Evolutionary conservation across 192 early-diverging fungal genomes (phyloP).

Genomic region (Diversispora eburnea): DNA sequence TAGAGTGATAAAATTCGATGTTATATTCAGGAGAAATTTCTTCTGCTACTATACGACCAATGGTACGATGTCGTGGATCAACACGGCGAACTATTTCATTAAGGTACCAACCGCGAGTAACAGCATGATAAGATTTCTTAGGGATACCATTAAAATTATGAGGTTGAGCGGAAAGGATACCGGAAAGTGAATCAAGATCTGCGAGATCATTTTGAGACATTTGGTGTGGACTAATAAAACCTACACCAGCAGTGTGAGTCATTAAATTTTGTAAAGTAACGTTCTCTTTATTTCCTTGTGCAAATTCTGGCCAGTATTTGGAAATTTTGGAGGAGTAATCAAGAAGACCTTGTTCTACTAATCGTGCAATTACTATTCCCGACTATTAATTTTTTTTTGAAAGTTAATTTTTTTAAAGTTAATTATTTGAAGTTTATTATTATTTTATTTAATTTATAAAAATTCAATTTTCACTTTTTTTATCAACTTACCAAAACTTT

Average conservation of each 20-base stretch:
- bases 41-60: slow-evolving; percentile 56
- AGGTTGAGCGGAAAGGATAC: slow-evolving; percentile 50
- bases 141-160: slow-evolving; percentile 61
- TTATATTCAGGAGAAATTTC: slow-evolving; percentile 52
- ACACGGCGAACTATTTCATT: slow-evolving; percentile 70
- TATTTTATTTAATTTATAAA: too few relatives aligned
- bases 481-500: slow-evolving; percentile 51
- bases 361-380: slow-evolving; percentile 51
- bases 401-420: not conserved
- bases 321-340: slow-evolving; percentile 49
- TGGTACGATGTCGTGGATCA: slow-evolving; percentile 52
- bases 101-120: slow-evolving; percentile 67
- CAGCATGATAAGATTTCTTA: slow-evolving; percentile 56
- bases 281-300: slow-evolving; percentile 60
- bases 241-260: slow-evolving; percentile 61
- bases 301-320: slow-evolving; percentile 75
- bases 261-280: slow-evolving; percentile 63
- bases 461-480: not conserved
- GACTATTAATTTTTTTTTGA: slow-evolving; percentile 29
- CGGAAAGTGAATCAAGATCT: slow-evolving; percentile 51
- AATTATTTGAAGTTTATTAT: not conserved
- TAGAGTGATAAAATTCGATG: slow-evolving; percentile 55
- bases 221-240: slow-evolving; percentile 48
- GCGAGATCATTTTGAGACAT: slow-evolving; percentile 44
- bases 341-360: slow-evolving; percentile 56